Evolutionary conservation across 2,329 filamentous ascomycete species (phyloP).

Genomic region (Epichloe festucae): DNA sequence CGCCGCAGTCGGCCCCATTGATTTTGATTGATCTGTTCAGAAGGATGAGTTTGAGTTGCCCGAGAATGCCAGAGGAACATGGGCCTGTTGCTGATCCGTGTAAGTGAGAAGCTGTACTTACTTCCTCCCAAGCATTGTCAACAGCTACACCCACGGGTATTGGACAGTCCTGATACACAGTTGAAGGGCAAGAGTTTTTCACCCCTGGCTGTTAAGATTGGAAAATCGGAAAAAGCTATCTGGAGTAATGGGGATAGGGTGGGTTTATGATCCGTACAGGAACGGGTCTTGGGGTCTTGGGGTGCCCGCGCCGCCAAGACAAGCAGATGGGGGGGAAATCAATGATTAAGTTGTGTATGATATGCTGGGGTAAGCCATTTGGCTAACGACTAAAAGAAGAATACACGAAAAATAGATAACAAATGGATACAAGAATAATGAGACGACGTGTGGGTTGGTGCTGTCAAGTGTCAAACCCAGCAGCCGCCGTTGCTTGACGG

Average conservation of each 20-base stretch:
- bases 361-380: neutral
- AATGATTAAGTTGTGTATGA: neutral
- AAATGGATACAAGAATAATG: neutral
- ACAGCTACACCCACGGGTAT: neutral
- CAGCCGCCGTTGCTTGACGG: neutral
- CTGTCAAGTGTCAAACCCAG: neutral
- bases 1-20: slow-evolving; percentile 29
- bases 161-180: neutral
- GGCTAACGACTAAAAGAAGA: neutral
- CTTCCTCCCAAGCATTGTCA: slow-evolving; percentile 2
- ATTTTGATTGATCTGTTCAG: slow-evolving; percentile 24
- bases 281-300: neutral
- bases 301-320: neutral
- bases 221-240: neutral
- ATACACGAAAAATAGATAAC: neutral
- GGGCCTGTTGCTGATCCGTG: neutral
- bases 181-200: neutral
- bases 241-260: neutral
- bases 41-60: neutral
- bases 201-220: neutral
- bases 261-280: neutral
- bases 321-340: neutral
- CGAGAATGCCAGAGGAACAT: neutral
- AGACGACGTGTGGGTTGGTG: neutral
- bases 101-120: neutral